These are phyloP conservation scores for Naganishia antarctica DNA, from an alignment of 768 basidiomycete species.

Conservation along the genomic window DNA sequence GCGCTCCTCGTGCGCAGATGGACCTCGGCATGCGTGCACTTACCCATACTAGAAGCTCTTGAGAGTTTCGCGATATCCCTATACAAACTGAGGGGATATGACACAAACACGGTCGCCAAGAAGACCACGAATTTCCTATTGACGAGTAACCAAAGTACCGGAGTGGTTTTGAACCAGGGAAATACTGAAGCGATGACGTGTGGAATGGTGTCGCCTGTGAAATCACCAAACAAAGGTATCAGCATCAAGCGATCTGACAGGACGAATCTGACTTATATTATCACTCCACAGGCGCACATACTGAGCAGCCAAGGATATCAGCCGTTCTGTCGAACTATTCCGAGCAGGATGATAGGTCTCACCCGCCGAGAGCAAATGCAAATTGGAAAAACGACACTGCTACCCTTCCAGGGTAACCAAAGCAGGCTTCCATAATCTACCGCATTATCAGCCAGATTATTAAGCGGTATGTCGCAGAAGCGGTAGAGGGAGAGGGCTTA, in stretches of 20 bases:
- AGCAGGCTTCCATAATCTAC: conserved; percentile 84
- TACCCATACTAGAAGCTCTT: conserved; percentile 82
- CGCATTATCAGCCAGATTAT: conserved; percentile 3
- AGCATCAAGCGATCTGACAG: not conserved
- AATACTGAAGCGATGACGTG: conserved; percentile 85
- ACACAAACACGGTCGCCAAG: conserved; percentile 78
- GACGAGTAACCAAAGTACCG: conserved; percentile 69
- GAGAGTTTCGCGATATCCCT: conserved; percentile 97
- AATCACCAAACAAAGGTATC: not conserved
- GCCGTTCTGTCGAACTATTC: not conserved
- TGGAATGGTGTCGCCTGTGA: conserved; percentile 85
- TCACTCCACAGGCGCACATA: conserved; percentile 97
- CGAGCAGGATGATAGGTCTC: not conserved
- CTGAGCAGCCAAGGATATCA: conserved; percentile 44
- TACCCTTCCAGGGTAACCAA: conserved; percentile 82
- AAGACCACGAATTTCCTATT: conserved; percentile 85
- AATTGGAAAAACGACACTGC: conserved; percentile 97
- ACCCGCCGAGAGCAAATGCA: conserved; percentile 89
- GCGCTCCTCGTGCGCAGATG: no score
- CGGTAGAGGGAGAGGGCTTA: conserved; percentile 25
- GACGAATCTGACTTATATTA: conserved; percentile 57
- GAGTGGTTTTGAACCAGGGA: conserved; percentile 61
- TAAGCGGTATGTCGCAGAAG: not conserved
- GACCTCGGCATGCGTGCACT: no score
- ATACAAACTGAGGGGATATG: conserved; percentile 90